A percentile compares a stretch with the other conserved stretches of the same genome.
Evolutionary conservation across 2,329 filamentous ascomycete genomes (phyloP).

Genomic region (Penicillium oxalicum): DNA sequence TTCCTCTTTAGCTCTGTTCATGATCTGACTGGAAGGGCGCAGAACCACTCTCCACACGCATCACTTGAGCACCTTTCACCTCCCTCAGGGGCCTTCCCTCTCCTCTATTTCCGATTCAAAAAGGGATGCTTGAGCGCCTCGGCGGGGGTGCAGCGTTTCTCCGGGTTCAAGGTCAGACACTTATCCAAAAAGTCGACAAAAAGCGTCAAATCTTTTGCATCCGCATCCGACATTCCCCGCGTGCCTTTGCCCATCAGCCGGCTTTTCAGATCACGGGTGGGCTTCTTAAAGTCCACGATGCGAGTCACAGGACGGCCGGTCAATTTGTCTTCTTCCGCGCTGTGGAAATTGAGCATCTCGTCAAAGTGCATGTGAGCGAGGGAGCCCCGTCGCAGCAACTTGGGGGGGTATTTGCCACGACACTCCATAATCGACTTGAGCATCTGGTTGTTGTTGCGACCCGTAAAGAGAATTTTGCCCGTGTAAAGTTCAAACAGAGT

Average conservation of each 20-base stretch:
- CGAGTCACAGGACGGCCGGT: slow-evolving; percentile 65
- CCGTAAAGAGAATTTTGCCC: slow-evolving; percentile 93
- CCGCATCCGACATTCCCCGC: slow-evolving; percentile 65
- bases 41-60: too few species aligned
- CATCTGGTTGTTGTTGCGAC: slow-evolving; percentile 97
- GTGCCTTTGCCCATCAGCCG: slow-evolving; percentile 67
- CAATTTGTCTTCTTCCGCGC: slow-evolving; percentile 78
- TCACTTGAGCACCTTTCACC: too few species aligned
- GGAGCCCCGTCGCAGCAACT: slow-evolving; percentile 77
- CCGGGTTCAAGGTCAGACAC: slow-evolving; percentile 82
- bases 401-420: slow-evolving; percentile 82
- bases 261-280: slow-evolving; percentile 73
- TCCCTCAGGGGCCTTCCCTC: too few species aligned
- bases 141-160: slow-evolving; percentile 79
- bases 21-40: too few species aligned
- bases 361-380: slow-evolving; percentile 76
- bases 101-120: slow-evolving; percentile 49
- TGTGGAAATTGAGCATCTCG: slow-evolving; percentile 74
- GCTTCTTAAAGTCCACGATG: slow-evolving; percentile 53
- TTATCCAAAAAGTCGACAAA: slow-evolving; percentile 86
- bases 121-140: slow-evolving; percentile 90
- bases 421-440: slow-evolving; percentile 93
- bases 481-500: slow-evolving; percentile 96
- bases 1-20: too few species aligned
- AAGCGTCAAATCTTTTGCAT: slow-evolving; percentile 69